A percentile compares a stretch with the other conserved stretches of the same genome.
These are phyloP conservation scores for Spathaspora sp. DNA, from an alignment of 805 yeast genomes.

Conservation along the genomic window DNA sequence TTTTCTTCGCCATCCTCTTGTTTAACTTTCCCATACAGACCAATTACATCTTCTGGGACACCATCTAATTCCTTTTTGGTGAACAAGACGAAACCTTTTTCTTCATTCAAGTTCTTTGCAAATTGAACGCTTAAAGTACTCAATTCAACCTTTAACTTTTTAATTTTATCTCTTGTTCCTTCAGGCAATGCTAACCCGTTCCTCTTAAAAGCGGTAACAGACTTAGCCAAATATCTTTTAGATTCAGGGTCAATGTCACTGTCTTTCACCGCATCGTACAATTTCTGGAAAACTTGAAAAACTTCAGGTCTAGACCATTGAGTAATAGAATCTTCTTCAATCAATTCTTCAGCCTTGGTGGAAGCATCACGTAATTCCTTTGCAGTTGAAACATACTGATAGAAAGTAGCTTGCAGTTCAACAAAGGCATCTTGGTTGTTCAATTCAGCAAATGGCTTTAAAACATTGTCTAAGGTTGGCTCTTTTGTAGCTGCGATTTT, in stretches of 20 bases:
- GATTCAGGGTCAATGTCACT: conserved; percentile 48
- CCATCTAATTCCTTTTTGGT: conserved; percentile 67
- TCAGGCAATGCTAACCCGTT: conserved; percentile 64
- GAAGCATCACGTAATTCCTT: conserved; percentile 72
- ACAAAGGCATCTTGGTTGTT: conserved; percentile 47
- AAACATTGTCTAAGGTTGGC: conserved; percentile 55
- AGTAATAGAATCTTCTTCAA: conserved; percentile 60
- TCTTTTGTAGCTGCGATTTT: conserved; percentile 42
- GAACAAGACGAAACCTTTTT: conserved; percentile 57
- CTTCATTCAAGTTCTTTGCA: conserved; percentile 67
- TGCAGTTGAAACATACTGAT: conserved; percentile 66
- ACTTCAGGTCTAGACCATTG: conserved; percentile 53
- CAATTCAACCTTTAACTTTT: conserved; percentile 55
- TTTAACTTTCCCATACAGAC: conserved; percentile 49
- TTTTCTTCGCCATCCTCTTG: conserved; percentile 35
- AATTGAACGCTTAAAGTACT: conserved; percentile 56
- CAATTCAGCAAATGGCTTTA: conserved; percentile 48
- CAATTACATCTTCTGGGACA: conserved; percentile 61
- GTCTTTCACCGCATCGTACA: conserved; percentile 37
- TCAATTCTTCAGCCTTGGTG: conserved; percentile 53
- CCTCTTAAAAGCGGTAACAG: conserved; percentile 54
- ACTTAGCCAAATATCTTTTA: conserved; percentile 53
- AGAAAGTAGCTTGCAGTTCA: conserved; percentile 57
- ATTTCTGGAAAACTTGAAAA: conserved; percentile 52
- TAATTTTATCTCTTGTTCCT: conserved; percentile 53